Evolutionary conservation across 2,329 filamentous ascomycete genomes (phyloP), one percentile per base, ranked within the genome.

Genomic region (Penicillium psychrosexuale): DNA sequence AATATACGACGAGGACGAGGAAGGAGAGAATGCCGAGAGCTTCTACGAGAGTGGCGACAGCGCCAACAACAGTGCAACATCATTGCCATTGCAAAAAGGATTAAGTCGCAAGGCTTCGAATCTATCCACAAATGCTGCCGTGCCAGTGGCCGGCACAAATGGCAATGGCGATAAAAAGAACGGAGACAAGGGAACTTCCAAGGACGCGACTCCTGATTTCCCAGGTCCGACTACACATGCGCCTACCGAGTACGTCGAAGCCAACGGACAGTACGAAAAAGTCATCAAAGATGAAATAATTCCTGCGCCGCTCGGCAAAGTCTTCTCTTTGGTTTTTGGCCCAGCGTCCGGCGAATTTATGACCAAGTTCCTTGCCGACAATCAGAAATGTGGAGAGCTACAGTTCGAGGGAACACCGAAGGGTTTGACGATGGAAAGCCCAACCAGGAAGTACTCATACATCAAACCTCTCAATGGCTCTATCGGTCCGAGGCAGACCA

Each of bases 401-500:
- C 87, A 90, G 59, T 86, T 95, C 75, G 89, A 93, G 43, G 81
- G 84, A 51, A 91, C 95, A 63, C 90, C 91, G 68, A 88, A 87
- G 65, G 91, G 89, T 0, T 74, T 95, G 24, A 84, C 84, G 3
- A 82, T 84, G 45, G 90, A 95, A 17, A 89, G 87, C 74, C 89
- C 86, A 69, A 82, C 82, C 3, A 84, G 92, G 43, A 84, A 78
- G 19, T 96, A 88, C 70, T 87, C 86, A 1, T 99, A 97, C 71
- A 96, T 96, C 75, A 97, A 97, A 71, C 94, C 94, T 1, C 78
- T 99, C 2, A 83, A 86, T 64, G 89, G 81, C 2, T 81, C 90
- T 1, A 93, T 99, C 61, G 94, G 94, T 0, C 94, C 94, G 0
- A 94, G 84, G 70, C 90, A 96, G 76, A 99, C 94, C 12, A 97